Conservation (phyloP, 805 yeast genomes). For the Maudiozyma barnettii region DNA sequence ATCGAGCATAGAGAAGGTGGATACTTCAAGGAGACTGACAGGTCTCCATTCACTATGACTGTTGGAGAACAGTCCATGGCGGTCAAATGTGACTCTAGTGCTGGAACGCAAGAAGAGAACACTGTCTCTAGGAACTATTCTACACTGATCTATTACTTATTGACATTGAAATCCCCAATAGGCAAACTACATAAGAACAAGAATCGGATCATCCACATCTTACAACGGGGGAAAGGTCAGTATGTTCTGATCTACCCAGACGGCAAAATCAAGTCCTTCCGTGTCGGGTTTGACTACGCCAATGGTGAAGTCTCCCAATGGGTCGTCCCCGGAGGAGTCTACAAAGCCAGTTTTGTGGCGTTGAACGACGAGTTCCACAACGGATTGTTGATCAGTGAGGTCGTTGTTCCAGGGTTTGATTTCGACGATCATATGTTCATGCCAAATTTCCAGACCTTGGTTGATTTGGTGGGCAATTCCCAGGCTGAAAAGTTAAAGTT, state of each 20-base stretch:
- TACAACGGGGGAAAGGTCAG: constrained; percentile 48
- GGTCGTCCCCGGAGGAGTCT: constrained; percentile 56
- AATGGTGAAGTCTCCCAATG: constrained; percentile 47
- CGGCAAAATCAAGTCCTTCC: constrained; percentile 40
- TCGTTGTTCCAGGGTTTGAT: constrained; percentile 56
- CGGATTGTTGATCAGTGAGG: constrained; percentile 44
- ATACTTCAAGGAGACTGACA: constrained; percentile 46
- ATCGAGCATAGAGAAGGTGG: constrained; percentile 48
- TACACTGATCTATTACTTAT: constrained; percentile 43
- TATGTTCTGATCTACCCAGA: constrained; percentile 45
- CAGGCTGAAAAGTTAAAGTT: constrained; percentile 31
- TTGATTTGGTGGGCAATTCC: constrained; percentile 31
- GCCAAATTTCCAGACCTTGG: constrained; percentile 27
- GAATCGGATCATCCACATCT: constrained; percentile 46
- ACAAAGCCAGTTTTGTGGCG: constrained; percentile 44
- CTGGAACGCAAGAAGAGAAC: constrained; percentile 3
- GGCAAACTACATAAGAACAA: constrained; percentile 44
- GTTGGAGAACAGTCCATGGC: constrained; percentile 22
- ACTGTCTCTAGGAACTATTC: constrained; percentile 33
- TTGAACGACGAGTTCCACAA: constrained; percentile 32
- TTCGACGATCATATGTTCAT: constrained; percentile 43
- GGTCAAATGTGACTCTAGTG: neutral
- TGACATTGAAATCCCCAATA: constrained; percentile 41
- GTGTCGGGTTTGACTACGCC: constrained; percentile 41
- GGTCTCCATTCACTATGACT: constrained; percentile 37